These are phyloP conservation scores for Boletus sp. DNA, from an alignment of 768 basidiomycete species.

Conservation along the genomic window DNA sequence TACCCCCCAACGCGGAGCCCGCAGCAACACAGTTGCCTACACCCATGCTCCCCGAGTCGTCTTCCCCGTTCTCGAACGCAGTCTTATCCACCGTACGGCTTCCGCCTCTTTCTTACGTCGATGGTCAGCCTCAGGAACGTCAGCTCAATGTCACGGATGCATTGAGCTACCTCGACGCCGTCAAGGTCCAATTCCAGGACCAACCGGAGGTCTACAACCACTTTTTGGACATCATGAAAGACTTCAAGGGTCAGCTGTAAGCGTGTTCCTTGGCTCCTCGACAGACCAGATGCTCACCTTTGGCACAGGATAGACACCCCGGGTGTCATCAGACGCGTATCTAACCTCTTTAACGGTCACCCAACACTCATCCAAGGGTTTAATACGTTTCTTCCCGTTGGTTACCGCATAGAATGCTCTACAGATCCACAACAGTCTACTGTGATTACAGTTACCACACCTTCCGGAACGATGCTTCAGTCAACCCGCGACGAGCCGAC, in stretches of 20 bases:
- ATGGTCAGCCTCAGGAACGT: slow-evolving; percentile 35
- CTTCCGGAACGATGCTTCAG: slow-evolving; percentile 61
- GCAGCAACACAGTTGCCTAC: slow-evolving; percentile 10
- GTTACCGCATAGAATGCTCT: slow-evolving; percentile 88
- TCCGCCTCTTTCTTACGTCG: slow-evolving; percentile 22
- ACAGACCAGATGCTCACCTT: not conserved
- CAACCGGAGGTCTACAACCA: slow-evolving; percentile 63
- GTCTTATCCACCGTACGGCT: slow-evolving; percentile 12
- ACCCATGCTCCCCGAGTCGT: slow-evolving; percentile 11
- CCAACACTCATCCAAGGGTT: slow-evolving; percentile 93
- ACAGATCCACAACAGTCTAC: slow-evolving; percentile 60
- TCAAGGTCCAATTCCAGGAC: slow-evolving; percentile 59
- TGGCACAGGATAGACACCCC: slow-evolving; percentile 87
- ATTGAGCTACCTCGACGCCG: slow-evolving; percentile 60
- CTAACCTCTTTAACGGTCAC: slow-evolving; percentile 88
- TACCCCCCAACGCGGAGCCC: slow-evolving; percentile 9
- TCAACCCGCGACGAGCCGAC: slow-evolving; percentile 47
- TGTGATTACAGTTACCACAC: slow-evolving; percentile 77
- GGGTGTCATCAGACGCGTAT: slow-evolving; percentile 94
- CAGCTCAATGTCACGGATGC: slow-evolving; percentile 64
- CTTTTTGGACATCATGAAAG: slow-evolving; percentile 72
- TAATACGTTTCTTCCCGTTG: slow-evolving; percentile 94
- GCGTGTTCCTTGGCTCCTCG: slow-evolving; percentile 17
- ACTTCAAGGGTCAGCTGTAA: slow-evolving; percentile 65
- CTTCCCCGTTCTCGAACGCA: slow-evolving; percentile 3